Percentiles rank a stretch among this genome's conserved stretches.
Evolutionary conservation across 1,284 basidiomycete genomes (phyloP).

Genomic region (Cryptococcus sp.): DNA sequence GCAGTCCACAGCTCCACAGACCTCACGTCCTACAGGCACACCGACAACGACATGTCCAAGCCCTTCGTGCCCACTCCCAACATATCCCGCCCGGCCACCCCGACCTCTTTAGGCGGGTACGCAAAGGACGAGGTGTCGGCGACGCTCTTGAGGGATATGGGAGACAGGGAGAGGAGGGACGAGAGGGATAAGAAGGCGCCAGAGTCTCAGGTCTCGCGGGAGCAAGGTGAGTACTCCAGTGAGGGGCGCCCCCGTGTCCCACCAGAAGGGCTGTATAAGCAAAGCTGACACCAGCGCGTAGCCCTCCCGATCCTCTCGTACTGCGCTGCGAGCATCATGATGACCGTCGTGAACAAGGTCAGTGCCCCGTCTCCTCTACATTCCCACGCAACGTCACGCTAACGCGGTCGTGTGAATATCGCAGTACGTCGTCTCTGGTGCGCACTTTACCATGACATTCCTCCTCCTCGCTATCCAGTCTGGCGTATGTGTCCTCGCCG

Average conservation of each 20-base stretch:
- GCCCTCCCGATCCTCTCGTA: conserved; percentile 73
- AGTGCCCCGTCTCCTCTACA: conserved; percentile 19
- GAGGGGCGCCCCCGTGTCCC: background rate
- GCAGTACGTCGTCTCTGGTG: conserved; percentile 77
- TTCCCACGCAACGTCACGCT: background rate
- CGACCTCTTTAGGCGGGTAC: conserved; percentile 11
- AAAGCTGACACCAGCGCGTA: conserved; percentile 3
- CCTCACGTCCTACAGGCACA: too few species aligned
- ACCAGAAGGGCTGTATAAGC: background rate
- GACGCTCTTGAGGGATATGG: conserved; percentile 16
- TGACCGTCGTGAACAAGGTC: conserved; percentile 98
- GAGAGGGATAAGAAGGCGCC: conserved; percentile 8
- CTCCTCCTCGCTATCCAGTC: conserved; percentile 90
- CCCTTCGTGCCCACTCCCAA: conserved; percentile 38
- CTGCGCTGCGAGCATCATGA: conserved; percentile 89
- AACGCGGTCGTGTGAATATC: background rate
- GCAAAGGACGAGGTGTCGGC: conserved; percentile 9
- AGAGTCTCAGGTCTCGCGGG: background rate
- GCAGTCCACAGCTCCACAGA: too few species aligned
- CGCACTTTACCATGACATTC: conserved; percentile 95
- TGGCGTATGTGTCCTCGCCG: conserved; percentile 75
- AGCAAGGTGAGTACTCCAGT: conserved; percentile 12
- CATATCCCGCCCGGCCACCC: conserved; percentile 37
- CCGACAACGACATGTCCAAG: conserved; percentile 31
- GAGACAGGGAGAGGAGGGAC: conserved; percentile 7